Evolutionary conservation across 768 basidiomycete species (phyloP), one percentile per base, ranked within the genome.

Genomic region (Termitomyces sp.): DNA sequence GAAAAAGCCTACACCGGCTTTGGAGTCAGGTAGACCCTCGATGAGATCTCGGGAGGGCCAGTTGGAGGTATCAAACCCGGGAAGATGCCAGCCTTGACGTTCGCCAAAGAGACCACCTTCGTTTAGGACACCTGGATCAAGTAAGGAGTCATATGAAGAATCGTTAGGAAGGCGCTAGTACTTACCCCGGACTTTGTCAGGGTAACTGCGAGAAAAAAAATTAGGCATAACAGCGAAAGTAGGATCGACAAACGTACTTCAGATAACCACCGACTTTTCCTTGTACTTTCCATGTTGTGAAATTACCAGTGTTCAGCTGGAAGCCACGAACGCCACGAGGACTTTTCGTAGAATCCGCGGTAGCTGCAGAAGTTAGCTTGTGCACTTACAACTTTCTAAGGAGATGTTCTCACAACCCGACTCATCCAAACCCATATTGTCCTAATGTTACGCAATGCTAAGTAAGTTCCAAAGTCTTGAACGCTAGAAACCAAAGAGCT

Each of bases 281-380:
- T 71, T 90, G 88, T 0, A 90, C 85, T 59, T 81, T 87, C 87
- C 87, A 90, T 18, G 72, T 69, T 10, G 72, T 74, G 53, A 89
- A 88, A 33, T 73, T 73, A 3, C 88, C 88, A 2, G 72, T 69
- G 56, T 83, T 77, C n/a, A 93, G 77, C 64, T 78, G 67, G 73
- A 90, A 92, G 10, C 90, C 90, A 9, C 88, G 81, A 36, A 94
- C 78, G 2, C 91, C 92, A 20, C 91, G 84, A 28, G 90, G 87
- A 12, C 86, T 84, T 67, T 88, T 91, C 12, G 85, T 80, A 28
- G 77, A 70, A 59, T 89, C 75, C 6, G 82, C 70, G 44, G 68
- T 73, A 24, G 64, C 78, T 79, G 58, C 8, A 50, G 20, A 20
- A 43, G n/a, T 54, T n/a, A 60, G 53, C 22, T 35, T 30, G 20